Conservation (phyloP, 176 grass and related monocot genomes). For the Juncus effusus region DNA sequence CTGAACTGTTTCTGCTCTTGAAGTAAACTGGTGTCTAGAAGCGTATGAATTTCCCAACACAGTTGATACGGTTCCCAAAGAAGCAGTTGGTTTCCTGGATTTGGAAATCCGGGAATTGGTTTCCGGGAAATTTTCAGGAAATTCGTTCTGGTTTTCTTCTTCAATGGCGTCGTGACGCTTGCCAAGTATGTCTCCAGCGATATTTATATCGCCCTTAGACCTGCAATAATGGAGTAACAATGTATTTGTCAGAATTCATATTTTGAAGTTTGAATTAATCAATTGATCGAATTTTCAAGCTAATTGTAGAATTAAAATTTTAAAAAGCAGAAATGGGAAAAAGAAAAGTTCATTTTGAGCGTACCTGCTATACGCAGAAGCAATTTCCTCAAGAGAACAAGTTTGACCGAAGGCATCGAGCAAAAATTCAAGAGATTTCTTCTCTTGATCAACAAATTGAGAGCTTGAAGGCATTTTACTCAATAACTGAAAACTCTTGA, state of each 20-base stretch:
- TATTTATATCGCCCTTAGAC: constrained; percentile 58
- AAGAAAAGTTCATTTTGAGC: neutral
- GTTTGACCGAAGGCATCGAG: constrained; percentile 59
- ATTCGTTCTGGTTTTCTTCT: constrained; percentile 28
- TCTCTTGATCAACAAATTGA: constrained; percentile 45
- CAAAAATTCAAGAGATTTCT: constrained; percentile 53
- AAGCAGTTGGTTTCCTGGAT: constrained; percentile 53
- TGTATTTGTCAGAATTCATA: neutral
- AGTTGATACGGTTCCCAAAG: constrained; percentile 70
- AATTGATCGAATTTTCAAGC: neutral
- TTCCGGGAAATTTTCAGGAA: constrained; percentile 29
- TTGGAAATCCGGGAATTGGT: constrained; percentile 37
- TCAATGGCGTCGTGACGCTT: constrained; percentile 42
- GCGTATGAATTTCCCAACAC: constrained; percentile 57
- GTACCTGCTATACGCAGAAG: constrained; percentile 53
- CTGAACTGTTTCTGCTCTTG: constrained; percentile 31
- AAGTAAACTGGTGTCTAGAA: too few species aligned
- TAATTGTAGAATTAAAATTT: neutral
- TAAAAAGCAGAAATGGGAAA: neutral
- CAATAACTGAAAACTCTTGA: neutral
- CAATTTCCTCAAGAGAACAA: constrained; percentile 82
- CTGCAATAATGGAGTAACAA: constrained; percentile 10
- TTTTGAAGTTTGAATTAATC: neutral
- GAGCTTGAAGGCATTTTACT: constrained; percentile 10
- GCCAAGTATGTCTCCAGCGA: constrained; percentile 68